Conservation (phyloP, 352 stramenopile genomes). For the Pythium chondricola region DNA sequence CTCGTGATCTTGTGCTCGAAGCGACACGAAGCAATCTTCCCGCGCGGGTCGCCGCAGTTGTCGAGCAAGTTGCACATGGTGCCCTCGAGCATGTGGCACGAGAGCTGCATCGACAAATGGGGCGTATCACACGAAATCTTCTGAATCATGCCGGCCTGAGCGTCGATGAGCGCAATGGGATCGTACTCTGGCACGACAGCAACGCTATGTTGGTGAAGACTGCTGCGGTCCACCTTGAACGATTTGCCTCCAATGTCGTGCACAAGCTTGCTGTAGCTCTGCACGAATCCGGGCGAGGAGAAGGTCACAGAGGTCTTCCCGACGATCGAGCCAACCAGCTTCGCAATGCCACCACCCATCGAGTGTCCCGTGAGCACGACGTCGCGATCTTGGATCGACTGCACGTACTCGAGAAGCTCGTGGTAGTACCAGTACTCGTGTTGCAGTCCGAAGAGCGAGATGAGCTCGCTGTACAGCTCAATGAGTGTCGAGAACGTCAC, state of each 20-base stretch:
- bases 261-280: constrained; percentile 87
- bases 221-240: constrained; percentile 63
- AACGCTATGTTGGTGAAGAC: constrained; percentile 80
- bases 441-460: constrained; percentile 81
- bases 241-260: constrained; percentile 71
- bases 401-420: constrained; percentile 77
- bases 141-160: constrained; percentile 83
- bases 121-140: constrained; percentile 87
- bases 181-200: constrained; percentile 87
- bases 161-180: constrained; percentile 85
- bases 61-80: constrained; percentile 81
- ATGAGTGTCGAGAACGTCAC: constrained; percentile 84
- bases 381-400: constrained; percentile 70
- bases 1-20: constrained; percentile 79
- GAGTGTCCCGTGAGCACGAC: constrained; percentile 86
- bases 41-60: constrained; percentile 56
- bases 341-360: constrained; percentile 82
- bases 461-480: constrained; percentile 83
- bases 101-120: constrained; percentile 85
- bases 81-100: constrained; percentile 89
- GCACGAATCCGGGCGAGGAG: constrained; percentile 75
- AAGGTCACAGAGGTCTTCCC: constrained; percentile 79
- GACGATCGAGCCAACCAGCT: constrained; percentile 76
- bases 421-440: constrained; percentile 87
- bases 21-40: constrained; percentile 55